Evolutionary conservation across 1,284 basidiomycete species (phyloP), one percentile per base, ranked within the genome.

Genomic region (Boletus sp.): DNA sequence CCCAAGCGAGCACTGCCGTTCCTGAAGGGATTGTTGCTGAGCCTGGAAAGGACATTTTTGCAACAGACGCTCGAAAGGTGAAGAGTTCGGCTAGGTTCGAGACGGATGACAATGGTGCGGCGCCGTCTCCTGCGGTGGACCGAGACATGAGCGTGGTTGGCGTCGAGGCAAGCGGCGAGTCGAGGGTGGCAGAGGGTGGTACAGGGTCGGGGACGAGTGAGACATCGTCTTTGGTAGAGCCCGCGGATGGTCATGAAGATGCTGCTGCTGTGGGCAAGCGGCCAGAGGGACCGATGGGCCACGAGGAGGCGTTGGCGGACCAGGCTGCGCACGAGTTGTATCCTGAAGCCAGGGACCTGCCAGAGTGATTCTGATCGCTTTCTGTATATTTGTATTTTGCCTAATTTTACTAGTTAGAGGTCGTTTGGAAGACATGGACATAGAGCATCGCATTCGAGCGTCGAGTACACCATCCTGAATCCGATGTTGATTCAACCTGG

Each of bases 11-110:
- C 46, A 86, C 84, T 4, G 74, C 75, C 0, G 69, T 83, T 13
- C 75, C 79, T 11, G 73, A 79, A 27, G 83, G 80, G 33, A 81
- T 83, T 65, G 76, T 83, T 61, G 79, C 87, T 0, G 88, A 90
- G 66, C 90, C 90, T 6, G 89, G 89, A 0, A 79, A 76, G 14
- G 85, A 91, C 67, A 78, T 91, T 58, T 91, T 92, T 68, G 87
- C 71, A 13, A 71, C 71, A 48, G 69, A 68, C 35, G 75, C 77
- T 14, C 40, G 46, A n/a, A 72, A 76, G 56, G 71, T 77, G 46
- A 79, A 72, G 61, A 69, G 66, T 40, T 19, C 11, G 33, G 52
- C 54, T 10, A 37, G 38, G 44, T 13, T 48, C 3, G 57, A 53
- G n/a, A 2, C 33, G 2, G 60, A 63, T 14, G 51, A 33, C 1